A percentile compares a stretch with the other conserved stretches of the same genome.
These are phyloP conservation scores for Lithospermum erythrorhizon DNA, from an alignment of 257 asterid genomes.

Conservation along the genomic window DNA sequence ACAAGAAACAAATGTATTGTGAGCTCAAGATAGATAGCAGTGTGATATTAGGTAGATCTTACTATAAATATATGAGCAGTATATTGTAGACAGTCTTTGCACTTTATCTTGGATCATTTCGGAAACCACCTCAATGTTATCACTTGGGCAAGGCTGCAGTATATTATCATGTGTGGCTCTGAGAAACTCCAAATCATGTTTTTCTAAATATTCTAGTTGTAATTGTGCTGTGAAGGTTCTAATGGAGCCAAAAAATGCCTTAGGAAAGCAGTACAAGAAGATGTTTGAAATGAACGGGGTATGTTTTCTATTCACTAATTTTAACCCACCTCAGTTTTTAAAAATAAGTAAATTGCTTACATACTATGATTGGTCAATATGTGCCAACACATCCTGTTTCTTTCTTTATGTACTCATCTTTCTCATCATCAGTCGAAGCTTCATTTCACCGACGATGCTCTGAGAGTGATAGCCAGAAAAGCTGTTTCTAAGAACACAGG, in stretches of 20 bases:
- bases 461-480: conserved; percentile 77
- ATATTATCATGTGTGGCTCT: neutral
- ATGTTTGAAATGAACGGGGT: conserved; percentile 96
- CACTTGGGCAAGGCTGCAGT: too few species aligned
- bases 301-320: conserved; percentile 12
- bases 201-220: conserved; percentile 8
- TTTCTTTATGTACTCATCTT: neutral
- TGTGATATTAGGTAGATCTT: too few species aligned
- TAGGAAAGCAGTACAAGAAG: conserved; percentile 93
- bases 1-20: too few species aligned
- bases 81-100: too few species aligned
- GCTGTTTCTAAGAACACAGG: conserved; percentile 89
- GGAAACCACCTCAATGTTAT: too few species aligned
- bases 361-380: neutral
- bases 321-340: neutral
- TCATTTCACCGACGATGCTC: conserved; percentile 83
- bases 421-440: conserved; percentile 50
- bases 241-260: conserved; percentile 91
- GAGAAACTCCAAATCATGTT: neutral
- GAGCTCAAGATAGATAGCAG: too few species aligned
- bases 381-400: neutral
- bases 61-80: too few species aligned
- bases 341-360: neutral
- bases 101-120: too few species aligned
- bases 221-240: conserved; percentile 45